A percentile compares a stretch with the other conserved stretches of the same genome.
These are phyloP conservation scores for Malus asiatica DNA, from an alignment of 306 rosid genomes.

Conservation along the genomic window DNA sequence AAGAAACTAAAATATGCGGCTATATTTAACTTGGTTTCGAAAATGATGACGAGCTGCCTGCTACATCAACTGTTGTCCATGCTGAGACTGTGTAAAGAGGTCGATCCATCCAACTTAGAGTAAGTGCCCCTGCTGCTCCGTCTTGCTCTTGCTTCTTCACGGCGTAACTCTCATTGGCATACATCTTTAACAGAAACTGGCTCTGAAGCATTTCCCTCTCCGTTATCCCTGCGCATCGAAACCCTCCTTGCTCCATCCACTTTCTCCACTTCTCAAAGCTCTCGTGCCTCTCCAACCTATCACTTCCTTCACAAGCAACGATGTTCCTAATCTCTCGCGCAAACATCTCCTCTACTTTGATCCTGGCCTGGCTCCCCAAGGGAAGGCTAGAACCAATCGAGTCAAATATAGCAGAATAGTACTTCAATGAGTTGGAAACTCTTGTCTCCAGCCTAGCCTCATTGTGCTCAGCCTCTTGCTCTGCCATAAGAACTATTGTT, in stretches of 20 bases:
- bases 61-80: constrained; percentile 63
- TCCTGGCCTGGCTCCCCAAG: constrained; percentile 48
- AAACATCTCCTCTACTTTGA: constrained; percentile 70
- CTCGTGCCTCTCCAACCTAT: constrained; percentile 80
- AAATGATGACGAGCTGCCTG: constrained; percentile 60
- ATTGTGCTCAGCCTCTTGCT: constrained; percentile 84
- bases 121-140: constrained; percentile 41
- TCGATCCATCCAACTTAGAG: constrained; percentile 68
- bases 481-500: constrained; percentile 47
- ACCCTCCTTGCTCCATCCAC: constrained; percentile 76
- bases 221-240: constrained; percentile 34
- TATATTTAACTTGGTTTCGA: constrained; percentile 45
- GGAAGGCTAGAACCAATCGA: constrained; percentile 51
- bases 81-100: constrained; percentile 77
- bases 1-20: constrained; percentile 11
- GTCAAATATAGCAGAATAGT: constrained; percentile 80
- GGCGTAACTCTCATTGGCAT: constrained; percentile 36
- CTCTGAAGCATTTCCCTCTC: constrained; percentile 70
- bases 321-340: constrained; percentile 77
- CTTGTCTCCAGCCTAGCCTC: constrained; percentile 51
- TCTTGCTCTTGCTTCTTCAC: constrained; percentile 48
- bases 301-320: constrained; percentile 82
- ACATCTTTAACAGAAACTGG: constrained; percentile 73
- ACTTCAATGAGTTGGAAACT: constrained; percentile 55
- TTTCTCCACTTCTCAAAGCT: constrained; percentile 71